Evolutionary conservation across 2,329 filamentous ascomycete genomes (phyloP).

Genomic region (Cladosporium cucumerinum): DNA sequence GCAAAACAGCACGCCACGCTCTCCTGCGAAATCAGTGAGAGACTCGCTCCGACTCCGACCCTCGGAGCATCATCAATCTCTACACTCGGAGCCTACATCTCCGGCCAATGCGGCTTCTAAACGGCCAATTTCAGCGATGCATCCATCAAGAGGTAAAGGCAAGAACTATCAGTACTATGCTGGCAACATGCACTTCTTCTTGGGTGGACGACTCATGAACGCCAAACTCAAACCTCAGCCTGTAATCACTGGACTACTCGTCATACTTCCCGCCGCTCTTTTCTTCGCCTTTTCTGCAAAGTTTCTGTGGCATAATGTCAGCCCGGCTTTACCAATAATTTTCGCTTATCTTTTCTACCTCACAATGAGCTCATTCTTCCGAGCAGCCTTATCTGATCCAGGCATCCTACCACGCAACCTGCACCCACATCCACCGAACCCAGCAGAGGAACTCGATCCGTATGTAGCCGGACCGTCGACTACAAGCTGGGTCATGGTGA

Average conservation of each 20-base stretch:
- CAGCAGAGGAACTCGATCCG: slow-evolving; percentile 70
- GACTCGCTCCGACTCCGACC: slow-evolving; percentile 27
- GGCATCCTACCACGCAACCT: slow-evolving; percentile 91
- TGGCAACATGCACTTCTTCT: slow-evolving; percentile 87
- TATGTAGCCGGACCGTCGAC: slow-evolving; percentile 77
- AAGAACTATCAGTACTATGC: slow-evolving; percentile 90
- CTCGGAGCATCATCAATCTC: slow-evolving; percentile 51
- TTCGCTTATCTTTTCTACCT: slow-evolving; percentile 92
- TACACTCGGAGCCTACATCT: slow-evolving; percentile 77
- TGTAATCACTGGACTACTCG: slow-evolving; percentile 74
- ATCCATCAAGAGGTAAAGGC: slow-evolving; percentile 39
- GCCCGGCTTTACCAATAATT: slow-evolving; percentile 80
- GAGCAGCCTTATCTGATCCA: slow-evolving; percentile 88
- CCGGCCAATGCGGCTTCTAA: slow-evolving; percentile 41
- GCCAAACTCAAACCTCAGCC: slow-evolving; percentile 85
- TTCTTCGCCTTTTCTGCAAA: slow-evolving; percentile 84
- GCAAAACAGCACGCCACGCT: slow-evolving; percentile 10
- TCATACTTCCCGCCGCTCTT: slow-evolving; percentile 73
- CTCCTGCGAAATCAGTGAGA: slow-evolving; percentile 25
- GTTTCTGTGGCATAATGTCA: slow-evolving; percentile 82
- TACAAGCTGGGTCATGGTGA: slow-evolving; percentile 88
- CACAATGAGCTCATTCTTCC: slow-evolving; percentile 87
- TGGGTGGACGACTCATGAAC: slow-evolving; percentile 83
- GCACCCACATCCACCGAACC: slow-evolving; percentile 76
- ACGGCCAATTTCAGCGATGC: background rate